Conservation (phyloP, 257 asterid species). For the Echium plantagineum region DNA sequence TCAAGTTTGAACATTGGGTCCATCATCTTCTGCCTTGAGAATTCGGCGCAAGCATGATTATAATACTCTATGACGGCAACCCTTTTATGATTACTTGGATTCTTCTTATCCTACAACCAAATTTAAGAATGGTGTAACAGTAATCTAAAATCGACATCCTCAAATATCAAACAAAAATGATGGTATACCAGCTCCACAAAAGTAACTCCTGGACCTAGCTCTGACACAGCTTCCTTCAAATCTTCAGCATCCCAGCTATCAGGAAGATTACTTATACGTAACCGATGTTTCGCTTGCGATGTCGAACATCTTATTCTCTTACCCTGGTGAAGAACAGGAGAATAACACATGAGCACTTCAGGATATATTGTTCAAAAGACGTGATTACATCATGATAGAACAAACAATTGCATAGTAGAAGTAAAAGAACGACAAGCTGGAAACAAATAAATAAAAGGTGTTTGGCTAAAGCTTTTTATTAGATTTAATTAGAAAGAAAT, state of each 20-base stretch:
- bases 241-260: constrained; percentile 82
- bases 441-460: too few relatives aligned
- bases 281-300: constrained; percentile 85
- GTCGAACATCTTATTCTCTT: constrained; percentile 74
- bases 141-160: background rate
- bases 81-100: constrained; percentile 77
- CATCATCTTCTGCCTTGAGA: constrained; percentile 84
- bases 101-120: constrained; percentile 54
- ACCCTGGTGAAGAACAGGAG: constrained; percentile 38
- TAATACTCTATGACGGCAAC: constrained; percentile 81
- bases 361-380: constrained; percentile 7
- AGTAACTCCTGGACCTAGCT: constrained; percentile 76
- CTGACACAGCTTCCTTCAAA: constrained; percentile 54
- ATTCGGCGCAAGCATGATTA: constrained; percentile 96
- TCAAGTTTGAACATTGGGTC: constrained; percentile 70
- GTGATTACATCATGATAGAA: too few relatives aligned
- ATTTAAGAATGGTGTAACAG: background rate
- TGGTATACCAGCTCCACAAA: constrained; percentile 45
- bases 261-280: constrained; percentile 87
- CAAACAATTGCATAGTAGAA: too few relatives aligned
- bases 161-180: constrained; percentile 3
- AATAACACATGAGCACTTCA: background rate
- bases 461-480: too few relatives aligned
- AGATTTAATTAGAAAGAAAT: too few relatives aligned
- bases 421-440: too few relatives aligned